phyloP scores from a whole-genome alignment of 2,329 filamentous ascomycete species.

The Xylariales sp. region DNA sequence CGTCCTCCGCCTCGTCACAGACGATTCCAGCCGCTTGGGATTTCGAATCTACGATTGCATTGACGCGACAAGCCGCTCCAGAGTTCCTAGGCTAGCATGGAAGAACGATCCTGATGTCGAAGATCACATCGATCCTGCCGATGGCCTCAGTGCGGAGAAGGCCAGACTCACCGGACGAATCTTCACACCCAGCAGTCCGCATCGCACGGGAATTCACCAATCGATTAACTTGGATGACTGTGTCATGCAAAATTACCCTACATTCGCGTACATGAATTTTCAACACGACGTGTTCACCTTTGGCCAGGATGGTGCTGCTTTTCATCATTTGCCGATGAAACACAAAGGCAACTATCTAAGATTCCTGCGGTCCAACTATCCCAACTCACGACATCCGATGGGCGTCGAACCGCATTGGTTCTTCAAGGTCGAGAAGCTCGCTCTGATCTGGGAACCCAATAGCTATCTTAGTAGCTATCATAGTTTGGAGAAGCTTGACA shows the following conservation, averaged over 20 bases:
- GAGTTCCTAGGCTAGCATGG: background rate
- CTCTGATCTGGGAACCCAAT: background rate
- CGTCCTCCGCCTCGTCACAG: background rate
- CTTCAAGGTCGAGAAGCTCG: background rate
- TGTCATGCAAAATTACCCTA: background rate
- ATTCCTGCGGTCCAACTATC: background rate
- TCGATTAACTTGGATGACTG: background rate
- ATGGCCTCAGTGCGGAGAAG: background rate
- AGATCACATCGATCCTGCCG: background rate
- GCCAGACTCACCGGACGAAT: background rate
- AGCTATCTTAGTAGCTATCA: background rate
- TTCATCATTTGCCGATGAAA: no score
- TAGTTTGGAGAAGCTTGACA: no score
- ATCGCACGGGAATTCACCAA: no score
- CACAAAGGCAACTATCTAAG: background rate
- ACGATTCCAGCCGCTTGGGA: background rate
- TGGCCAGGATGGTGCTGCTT: no score
- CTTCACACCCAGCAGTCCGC: background rate
- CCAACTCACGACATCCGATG: background rate
- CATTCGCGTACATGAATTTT: conserved; percentile 1
- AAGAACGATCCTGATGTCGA: background rate
- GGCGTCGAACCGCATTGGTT: background rate
- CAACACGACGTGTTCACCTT: background rate
- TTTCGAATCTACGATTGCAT: background rate
- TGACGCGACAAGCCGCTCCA: background rate